A percentile compares a stretch with the other conserved stretches of the same genome.
Evolutionary conservation across 441 rosid species (phyloP).

Genomic region (Aquilaria agallochum): DNA sequence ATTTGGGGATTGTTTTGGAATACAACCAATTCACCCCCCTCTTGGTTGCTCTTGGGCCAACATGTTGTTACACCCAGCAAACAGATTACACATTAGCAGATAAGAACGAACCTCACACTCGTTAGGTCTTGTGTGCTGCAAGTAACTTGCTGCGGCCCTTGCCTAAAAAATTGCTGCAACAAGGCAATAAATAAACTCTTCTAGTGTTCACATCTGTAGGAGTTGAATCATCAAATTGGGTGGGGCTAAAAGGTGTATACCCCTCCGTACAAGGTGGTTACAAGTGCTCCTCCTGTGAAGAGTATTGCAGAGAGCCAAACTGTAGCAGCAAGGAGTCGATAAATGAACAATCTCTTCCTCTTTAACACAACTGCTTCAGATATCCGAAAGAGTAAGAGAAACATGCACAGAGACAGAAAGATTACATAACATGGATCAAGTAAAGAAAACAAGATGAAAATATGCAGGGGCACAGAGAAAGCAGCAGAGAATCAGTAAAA

Average conservation of each 20-base stretch:
- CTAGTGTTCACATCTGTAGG: no score
- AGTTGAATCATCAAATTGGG: no score
- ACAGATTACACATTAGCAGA: background rate
- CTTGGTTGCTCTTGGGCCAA: no score
- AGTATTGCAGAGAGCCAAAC: slow-evolving; percentile 38
- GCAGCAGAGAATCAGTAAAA: no score
- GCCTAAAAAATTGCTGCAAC: no score
- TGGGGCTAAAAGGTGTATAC: no score
- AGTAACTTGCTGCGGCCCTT: slow-evolving; percentile 3
- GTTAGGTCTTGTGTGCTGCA: background rate
- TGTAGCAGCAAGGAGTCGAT: slow-evolving; percentile 25
- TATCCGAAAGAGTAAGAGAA: slow-evolving; percentile 20
- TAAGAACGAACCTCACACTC: no score
- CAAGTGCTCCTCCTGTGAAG: slow-evolving; percentile 46
- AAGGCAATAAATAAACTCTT: no score
- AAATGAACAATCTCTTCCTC: slow-evolving; percentile 29
- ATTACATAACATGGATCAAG: no score
- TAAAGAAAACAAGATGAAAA: no score
- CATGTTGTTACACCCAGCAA: background rate
- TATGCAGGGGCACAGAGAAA: no score
- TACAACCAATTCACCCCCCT: no score
- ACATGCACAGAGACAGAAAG: background rate
- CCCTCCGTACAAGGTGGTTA: background rate
- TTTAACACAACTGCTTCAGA: slow-evolving; percentile 20
- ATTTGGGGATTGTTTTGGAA: background rate